A percentile compares a stretch with the other conserved stretches of the same genome.
phyloP scores from a whole-genome alignment of 805 yeast species.

The Wickerhamiella kurtzmanii region DNA sequence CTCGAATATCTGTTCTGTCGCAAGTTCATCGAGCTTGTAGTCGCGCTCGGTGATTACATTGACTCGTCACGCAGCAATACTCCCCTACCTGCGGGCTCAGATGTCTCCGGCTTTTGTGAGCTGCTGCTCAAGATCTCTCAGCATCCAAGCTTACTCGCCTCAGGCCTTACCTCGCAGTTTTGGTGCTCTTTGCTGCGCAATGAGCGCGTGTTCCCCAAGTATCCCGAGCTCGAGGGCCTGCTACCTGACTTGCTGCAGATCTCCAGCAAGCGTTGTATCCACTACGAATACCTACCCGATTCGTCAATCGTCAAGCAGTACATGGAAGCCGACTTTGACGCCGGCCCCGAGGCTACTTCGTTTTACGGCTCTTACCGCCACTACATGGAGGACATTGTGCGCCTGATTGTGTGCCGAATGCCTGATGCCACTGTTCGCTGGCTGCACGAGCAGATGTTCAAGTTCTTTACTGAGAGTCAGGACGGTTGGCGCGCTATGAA shows the following conservation, averaged over 20 bases:
- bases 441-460: constrained; percentile 61
- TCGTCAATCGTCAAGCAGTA: constrained; percentile 51
- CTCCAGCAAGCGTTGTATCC: constrained; percentile 64
- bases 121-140: constrained; percentile 68
- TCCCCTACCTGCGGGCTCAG: constrained; percentile 43
- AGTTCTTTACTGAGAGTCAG: constrained; percentile 45
- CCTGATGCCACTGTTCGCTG: constrained; percentile 72
- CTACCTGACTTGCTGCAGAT: constrained; percentile 59
- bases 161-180: constrained; percentile 81
- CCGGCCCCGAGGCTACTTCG: constrained; percentile 60
- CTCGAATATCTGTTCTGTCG: constrained; percentile 67
- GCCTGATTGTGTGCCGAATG: constrained; percentile 73
- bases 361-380: constrained; percentile 71
- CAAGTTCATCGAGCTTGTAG: constrained; percentile 87
- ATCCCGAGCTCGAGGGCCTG: constrained; percentile 33
- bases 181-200: constrained; percentile 86
- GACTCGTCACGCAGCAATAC: constrained; percentile 25
- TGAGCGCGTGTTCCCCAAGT: constrained; percentile 40
- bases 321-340: constrained; percentile 78
- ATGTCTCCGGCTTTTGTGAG: constrained; percentile 52
- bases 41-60: constrained; percentile 68
- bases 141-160: constrained; percentile 76
- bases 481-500: constrained; percentile 53
- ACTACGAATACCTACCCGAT: constrained; percentile 55
- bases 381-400: constrained; percentile 77